phyloP scores from a whole-genome alignment of 1,139 yeast genomes.

The Lodderomyces parapsilosis region DNA sequence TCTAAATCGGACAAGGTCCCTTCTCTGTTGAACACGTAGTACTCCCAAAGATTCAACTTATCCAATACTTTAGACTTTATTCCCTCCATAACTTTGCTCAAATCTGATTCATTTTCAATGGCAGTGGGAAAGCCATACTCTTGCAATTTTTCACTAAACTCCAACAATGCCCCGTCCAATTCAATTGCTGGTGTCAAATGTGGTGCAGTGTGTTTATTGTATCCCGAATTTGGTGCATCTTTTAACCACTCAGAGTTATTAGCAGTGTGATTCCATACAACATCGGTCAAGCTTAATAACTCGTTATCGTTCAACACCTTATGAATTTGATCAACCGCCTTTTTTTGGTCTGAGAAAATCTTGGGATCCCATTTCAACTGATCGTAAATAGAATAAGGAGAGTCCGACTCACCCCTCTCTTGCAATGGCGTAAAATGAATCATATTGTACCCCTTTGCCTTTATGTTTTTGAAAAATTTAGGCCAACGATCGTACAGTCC shows the following conservation, averaged over 20 bases:
- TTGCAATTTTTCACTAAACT: conserved; percentile 57
- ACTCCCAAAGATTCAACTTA: conserved; percentile 80
- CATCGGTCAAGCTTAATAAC: conserved; percentile 80
- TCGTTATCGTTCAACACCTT: conserved; percentile 53
- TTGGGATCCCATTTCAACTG: conserved; percentile 74
- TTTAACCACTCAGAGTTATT: conserved; percentile 82
- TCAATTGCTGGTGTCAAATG: conserved; percentile 83
- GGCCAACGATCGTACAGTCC: conserved; percentile 71
- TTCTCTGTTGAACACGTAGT: conserved; percentile 64
- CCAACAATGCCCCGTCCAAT: conserved; percentile 65
- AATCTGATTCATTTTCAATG: conserved; percentile 50
- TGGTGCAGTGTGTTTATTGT: conserved; percentile 83
- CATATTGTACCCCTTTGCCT: conserved; percentile 86
- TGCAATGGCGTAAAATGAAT: conserved; percentile 94
- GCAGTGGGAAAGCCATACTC: conserved; percentile 60
- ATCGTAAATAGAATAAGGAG: conserved; percentile 90
- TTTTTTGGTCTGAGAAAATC: conserved; percentile 48
- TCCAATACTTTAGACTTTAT: conserved; percentile 66
- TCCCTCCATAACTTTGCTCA: conserved; percentile 62
- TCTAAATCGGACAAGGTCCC: conserved; percentile 32
- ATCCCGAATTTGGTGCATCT: conserved; percentile 89
- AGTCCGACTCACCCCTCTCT: conserved; percentile 80
- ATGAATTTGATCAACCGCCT: conserved; percentile 28
- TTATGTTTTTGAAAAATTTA: conserved; percentile 55
- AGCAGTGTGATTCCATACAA: conserved; percentile 94